Conservation (phyloP, 164 flowering plant species). For the Litsea cubeba region DNA sequence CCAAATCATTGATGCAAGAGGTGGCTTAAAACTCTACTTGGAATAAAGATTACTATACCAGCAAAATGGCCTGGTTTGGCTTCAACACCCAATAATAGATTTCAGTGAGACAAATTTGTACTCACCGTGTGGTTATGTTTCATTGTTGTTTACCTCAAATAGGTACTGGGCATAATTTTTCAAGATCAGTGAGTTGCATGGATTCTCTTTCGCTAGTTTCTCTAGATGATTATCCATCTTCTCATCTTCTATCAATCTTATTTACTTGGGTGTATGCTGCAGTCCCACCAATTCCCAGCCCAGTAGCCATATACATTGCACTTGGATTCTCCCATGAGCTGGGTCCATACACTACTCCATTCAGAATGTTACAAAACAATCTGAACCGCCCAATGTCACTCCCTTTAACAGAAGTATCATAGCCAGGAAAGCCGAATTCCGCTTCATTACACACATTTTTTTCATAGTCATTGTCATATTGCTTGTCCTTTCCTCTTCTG, state of each 20-base stretch:
- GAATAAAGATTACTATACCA: not conserved
- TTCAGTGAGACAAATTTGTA: too few relatives aligned
- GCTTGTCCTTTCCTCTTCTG: not conserved
- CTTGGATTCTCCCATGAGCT: not conserved
- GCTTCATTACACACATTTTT: not conserved
- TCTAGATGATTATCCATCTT: constrained; percentile 25
- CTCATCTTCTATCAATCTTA: not conserved
- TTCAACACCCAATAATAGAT: not conserved
- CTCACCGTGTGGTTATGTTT: too few relatives aligned
- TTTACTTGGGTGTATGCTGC: not conserved
- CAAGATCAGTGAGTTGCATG: constrained; percentile 48
- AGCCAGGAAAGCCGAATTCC: constrained; percentile 10
- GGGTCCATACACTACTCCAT: not conserved
- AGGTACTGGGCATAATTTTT: constrained; percentile 71
- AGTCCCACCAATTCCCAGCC: constrained; percentile 8
- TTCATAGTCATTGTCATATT: not conserved
- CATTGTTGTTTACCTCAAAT: constrained; percentile 28
- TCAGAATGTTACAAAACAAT: not conserved
- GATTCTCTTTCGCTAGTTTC: constrained; percentile 50
- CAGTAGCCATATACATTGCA: constrained; percentile 10
- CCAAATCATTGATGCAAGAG: too few relatives aligned
- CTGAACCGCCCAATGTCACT: not conserved
- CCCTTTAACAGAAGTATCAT: not conserved
- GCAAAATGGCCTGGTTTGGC: too few relatives aligned
- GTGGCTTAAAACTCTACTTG: not conserved